Evolutionary conservation across 495 filamentous ascomycete species (phyloP).

Genomic region (Xylaria scruposa): DNA sequence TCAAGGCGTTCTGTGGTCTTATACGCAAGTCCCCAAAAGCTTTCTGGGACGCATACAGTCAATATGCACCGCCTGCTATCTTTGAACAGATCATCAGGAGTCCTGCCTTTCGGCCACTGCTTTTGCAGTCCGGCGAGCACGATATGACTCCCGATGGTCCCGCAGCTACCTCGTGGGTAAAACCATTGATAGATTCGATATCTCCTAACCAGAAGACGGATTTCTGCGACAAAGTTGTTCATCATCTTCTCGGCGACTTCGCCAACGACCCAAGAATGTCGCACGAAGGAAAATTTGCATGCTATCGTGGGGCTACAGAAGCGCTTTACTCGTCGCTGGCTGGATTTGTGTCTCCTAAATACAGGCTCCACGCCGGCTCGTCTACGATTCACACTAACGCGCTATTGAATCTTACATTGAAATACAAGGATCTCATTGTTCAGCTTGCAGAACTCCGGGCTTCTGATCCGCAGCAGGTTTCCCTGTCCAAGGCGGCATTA

Average conservation of each 20-base stretch:
- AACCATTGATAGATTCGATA: slow-evolving; percentile 76
- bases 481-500: slow-evolving; percentile 56
- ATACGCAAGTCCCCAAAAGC: slow-evolving; percentile 75
- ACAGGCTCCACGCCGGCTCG: slow-evolving; percentile 51
- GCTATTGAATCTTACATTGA: slow-evolving; percentile 56
- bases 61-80: slow-evolving; percentile 74
- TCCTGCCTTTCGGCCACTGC: slow-evolving; percentile 66
- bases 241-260: slow-evolving; percentile 71
- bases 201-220: slow-evolving; percentile 71
- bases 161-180: slow-evolving; percentile 70
- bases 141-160: slow-evolving; percentile 62
- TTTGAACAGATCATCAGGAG: slow-evolving; percentile 79
- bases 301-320: slow-evolving; percentile 54
- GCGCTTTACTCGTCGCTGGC: slow-evolving; percentile 53
- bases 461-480: slow-evolving; percentile 45
- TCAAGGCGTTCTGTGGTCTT: slow-evolving; percentile 69
- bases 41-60: slow-evolving; percentile 86
- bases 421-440: slow-evolving; percentile 54
- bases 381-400: slow-evolving; percentile 59
- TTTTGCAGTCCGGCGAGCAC: slow-evolving; percentile 62
- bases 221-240: slow-evolving; percentile 71
- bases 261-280: slow-evolving; percentile 55
- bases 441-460: slow-evolving; percentile 46
- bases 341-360: slow-evolving; percentile 49
- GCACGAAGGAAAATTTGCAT: slow-evolving; percentile 48